These are phyloP conservation scores for Chaetomidium leptoderma DNA, from an alignment of 495 filamentous ascomycete species.

Conservation along the genomic window DNA sequence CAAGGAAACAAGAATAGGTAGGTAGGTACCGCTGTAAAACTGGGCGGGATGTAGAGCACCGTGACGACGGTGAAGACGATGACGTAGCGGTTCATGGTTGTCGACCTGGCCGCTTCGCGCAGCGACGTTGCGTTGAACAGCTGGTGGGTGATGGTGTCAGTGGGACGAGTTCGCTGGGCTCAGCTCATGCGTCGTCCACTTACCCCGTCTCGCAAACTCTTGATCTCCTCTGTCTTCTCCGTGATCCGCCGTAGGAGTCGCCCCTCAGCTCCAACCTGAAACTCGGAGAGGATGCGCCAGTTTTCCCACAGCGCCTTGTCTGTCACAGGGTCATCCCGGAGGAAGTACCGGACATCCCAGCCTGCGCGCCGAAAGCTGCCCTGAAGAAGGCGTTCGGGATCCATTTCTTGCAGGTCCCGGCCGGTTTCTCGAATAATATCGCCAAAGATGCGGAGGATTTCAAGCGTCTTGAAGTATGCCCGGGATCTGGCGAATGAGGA, in stretches of 20 bases:
- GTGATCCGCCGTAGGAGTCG: not conserved
- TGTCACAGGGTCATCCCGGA: not conserved
- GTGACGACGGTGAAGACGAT: conserved; percentile 21
- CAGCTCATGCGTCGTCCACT: too few relatives aligned
- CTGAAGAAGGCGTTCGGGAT: not conserved
- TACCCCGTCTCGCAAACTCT: conserved; percentile 15
- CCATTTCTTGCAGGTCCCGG: not conserved
- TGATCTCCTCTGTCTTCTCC: conserved; percentile 15
- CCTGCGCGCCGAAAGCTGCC: not conserved
- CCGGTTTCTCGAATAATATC: conserved; percentile 8
- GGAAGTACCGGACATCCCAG: not conserved
- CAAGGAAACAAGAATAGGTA: not conserved
- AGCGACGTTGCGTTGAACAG: conserved; percentile 22
- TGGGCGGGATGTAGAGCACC: conserved; percentile 15
- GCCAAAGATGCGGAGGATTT: conserved; percentile 12
- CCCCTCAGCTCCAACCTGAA: not conserved
- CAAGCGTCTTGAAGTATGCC: conserved; percentile 13
- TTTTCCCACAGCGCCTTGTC: conserved; percentile 11
- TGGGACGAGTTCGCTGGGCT: too few relatives aligned
- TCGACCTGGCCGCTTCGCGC: conserved; percentile 15
- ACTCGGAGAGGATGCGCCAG: conserved; percentile 10
- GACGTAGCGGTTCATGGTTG: conserved; percentile 17
- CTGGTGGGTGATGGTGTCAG: not conserved
- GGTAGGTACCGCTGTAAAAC: conserved; percentile 12
- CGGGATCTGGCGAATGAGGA: conserved; percentile 7